Evolutionary conservation across 2,329 filamentous ascomycete genomes (phyloP), one percentile per base, ranked within the genome.

Genomic region (Neopestalotiopsis rosae): DNA sequence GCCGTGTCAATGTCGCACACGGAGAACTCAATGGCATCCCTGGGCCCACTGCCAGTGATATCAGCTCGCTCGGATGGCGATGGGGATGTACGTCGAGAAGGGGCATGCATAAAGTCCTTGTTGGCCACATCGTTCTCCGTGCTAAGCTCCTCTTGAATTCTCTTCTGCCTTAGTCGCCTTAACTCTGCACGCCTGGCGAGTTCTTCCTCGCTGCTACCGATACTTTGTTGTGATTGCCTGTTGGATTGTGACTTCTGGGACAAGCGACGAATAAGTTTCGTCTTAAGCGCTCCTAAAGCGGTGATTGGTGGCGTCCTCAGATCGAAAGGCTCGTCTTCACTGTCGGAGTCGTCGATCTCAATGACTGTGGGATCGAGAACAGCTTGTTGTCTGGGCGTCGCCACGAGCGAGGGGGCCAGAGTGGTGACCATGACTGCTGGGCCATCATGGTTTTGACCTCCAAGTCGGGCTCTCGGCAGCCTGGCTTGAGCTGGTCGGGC

Each of bases 121-220:
- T 73, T 71, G 14, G 82, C 80, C 61, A 81, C 79, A 10, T 77
- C 74, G 45, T 81, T 78, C 49, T 88, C 86, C 52, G 77, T 83
- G 61, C 85, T 82, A 3, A 90, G 79, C 72, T 90, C 88, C 58
- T 88, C 84, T 70, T 86, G 86, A n/a, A 90, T 89, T 70, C 87
- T 83, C 72, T 84, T 85, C 63, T 86, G 84, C 76, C 87, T 85
- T 9, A 89, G 78, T 24, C 87, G 82, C 72, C 83, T 86, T 67
- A 90, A 76, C 72, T 90, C 88, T 34, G 87, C 87, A 71, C 87
- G 82, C 34, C 87, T 82, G 65, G 86, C 84, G 58, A 88, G 74
- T 71, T 88, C 86, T 70, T 88, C 86, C 30, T 87, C 81, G 61
- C 83, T 87, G 63, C 81, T 82, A 13, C 84, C 83, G 40, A 83